Conservation (phyloP, 208 protist species). For the Acanthamoeba sp. region DNA sequence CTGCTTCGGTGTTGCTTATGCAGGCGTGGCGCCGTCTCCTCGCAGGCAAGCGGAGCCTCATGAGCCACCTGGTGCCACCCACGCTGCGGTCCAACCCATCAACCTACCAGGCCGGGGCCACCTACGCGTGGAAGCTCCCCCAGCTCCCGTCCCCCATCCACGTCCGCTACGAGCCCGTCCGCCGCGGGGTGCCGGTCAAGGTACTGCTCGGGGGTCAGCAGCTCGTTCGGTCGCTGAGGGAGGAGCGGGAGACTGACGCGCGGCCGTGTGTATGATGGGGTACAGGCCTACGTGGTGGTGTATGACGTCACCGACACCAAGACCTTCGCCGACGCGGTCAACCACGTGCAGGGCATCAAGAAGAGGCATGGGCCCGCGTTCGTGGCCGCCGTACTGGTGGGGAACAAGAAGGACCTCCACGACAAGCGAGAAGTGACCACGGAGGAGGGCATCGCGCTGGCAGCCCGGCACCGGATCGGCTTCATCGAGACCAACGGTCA, state of each 20-base stretch:
- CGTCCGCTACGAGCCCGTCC: background rate
- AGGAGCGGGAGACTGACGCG: background rate
- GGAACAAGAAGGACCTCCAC: slow-evolving; percentile 18
- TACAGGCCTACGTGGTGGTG: background rate
- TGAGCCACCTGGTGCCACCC: slow-evolving; percentile 2
- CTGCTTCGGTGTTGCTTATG: too few species aligned
- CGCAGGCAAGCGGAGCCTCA: background rate
- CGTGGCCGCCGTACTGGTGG: background rate
- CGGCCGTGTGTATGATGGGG: background rate
- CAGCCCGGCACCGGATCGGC: background rate
- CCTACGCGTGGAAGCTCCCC: slow-evolving; percentile 1
- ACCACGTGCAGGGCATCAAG: background rate
- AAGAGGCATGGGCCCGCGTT: background rate
- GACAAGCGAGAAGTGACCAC: slow-evolving; percentile 31
- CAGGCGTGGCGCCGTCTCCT: background rate
- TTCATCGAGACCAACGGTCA: background rate
- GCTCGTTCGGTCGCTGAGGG: too few species aligned
- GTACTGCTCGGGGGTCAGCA: too few species aligned
- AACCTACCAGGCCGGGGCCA: background rate
- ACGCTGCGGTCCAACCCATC: background rate
- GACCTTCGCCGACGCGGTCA: background rate
- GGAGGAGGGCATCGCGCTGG: background rate
- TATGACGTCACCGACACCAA: background rate
- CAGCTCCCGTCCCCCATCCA: background rate
- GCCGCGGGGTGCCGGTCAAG: background rate